Percentiles rank a stretch among this genome's conserved stretches.
Evolutionary conservation across 2,329 filamentous ascomycete genomes (phyloP).

Genomic region (Phoma herbarum): DNA sequence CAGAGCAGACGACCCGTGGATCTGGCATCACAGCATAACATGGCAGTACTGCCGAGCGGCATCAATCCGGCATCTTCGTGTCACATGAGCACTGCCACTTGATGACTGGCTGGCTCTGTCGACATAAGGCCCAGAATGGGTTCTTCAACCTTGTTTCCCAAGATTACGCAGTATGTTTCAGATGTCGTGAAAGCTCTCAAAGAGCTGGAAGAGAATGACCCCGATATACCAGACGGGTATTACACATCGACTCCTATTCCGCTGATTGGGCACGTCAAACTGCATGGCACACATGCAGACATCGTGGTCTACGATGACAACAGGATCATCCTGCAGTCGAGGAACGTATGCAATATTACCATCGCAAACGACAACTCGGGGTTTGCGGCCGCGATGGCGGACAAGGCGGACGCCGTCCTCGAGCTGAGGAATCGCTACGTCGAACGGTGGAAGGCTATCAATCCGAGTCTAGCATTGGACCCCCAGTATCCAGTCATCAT

Average conservation of each 20-base stretch:
- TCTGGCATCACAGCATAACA: neutral
- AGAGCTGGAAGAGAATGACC: constrained; percentile 18
- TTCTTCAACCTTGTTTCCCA: constrained; percentile 39
- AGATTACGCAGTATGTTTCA: constrained; percentile 40
- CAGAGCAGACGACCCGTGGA: neutral
- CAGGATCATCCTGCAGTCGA: constrained; percentile 37
- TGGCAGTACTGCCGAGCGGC: neutral
- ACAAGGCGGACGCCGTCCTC: constrained; percentile 25
- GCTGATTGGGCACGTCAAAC: constrained; percentile 43
- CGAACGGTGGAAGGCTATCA: constrained; percentile 30
- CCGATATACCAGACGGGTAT: constrained; percentile 10
- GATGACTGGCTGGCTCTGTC: neutral
- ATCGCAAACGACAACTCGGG: constrained; percentile 34
- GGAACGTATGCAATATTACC: constrained; percentile 31
- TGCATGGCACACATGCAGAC: constrained; percentile 47
- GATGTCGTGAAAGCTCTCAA: constrained; percentile 29
- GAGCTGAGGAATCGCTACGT: constrained; percentile 30
- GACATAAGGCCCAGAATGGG: neutral
- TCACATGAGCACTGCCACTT: no score
- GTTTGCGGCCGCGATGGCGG: constrained; percentile 36
- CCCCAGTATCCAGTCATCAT: constrained; percentile 31
- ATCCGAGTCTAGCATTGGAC: constrained; percentile 18
- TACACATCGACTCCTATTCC: constrained; percentile 23
- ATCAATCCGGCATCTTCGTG: neutral
- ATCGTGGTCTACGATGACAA: constrained; percentile 37